These are phyloP conservation scores for Candida sphagnicola DNA, from an alignment of 805 yeast genomes.

Conservation along the genomic window DNA sequence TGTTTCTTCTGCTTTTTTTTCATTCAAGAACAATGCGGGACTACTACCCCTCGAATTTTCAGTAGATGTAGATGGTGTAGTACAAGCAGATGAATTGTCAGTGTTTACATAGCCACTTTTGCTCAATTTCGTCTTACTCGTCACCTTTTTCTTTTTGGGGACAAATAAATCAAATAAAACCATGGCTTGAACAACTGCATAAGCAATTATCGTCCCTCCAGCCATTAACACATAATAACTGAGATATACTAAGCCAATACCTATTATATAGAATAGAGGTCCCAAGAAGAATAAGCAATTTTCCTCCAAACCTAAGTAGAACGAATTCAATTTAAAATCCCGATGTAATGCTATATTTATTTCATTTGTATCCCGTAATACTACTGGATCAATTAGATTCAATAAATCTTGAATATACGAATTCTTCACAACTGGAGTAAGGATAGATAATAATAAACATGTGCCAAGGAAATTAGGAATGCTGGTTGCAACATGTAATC, in stretches of 20 bases:
- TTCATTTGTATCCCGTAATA: constrained; percentile 42
- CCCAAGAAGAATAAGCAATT: constrained; percentile 53
- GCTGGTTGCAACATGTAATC: constrained; percentile 27
- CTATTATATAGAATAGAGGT: constrained; percentile 47
- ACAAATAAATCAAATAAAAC: no score
- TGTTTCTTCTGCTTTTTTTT: neutral
- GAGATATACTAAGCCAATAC: constrained; percentile 40
- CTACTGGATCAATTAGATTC: constrained; percentile 50
- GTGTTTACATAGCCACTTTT: neutral
- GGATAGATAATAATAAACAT: constrained; percentile 20
- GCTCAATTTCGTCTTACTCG: neutral
- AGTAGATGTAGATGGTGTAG: neutral
- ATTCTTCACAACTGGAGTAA: constrained; percentile 37
- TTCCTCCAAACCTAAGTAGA: constrained; percentile 66
- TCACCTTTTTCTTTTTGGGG: no score
- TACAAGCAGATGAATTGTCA: neutral
- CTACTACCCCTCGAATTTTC: neutral
- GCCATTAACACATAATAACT: constrained; percentile 21
- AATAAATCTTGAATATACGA: constrained; percentile 34
- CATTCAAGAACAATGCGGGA: neutral
- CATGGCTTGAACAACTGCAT: constrained; percentile 12
- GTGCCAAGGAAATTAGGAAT: constrained; percentile 19
- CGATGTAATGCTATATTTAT: constrained; percentile 33
- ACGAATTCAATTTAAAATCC: constrained; percentile 46
- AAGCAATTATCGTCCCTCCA: neutral